Evolutionary conservation across 1,284 basidiomycete species (phyloP), one percentile per base, ranked within the genome.

Genomic region (Vanrija sp.): DNA sequence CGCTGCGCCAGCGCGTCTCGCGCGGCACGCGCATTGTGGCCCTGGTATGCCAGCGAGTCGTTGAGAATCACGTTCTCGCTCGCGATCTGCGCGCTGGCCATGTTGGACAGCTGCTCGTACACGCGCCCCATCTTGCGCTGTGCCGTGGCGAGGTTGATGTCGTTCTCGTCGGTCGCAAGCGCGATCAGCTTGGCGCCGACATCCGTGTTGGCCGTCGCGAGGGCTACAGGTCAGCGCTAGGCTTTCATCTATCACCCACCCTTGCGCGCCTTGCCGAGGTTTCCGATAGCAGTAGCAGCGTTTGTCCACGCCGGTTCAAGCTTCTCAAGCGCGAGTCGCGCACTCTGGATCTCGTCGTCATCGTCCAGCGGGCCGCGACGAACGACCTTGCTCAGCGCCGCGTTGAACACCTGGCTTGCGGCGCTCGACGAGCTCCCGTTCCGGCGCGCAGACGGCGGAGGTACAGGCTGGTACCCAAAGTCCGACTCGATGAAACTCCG

Each of bases 401-500:
- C 69, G n/a, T 72, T 63, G 39, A 77, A 63, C 6, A 71, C 69
- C 18, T 62, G 61, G 1, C 67, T 63, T 6, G 68, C 67, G 0
- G 69, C 67, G 83, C 54, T 89, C 74, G 59, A 82, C 80, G 72
- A 89, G 87, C 14, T 86, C 10, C 40, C 19, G 82, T 29, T 85
- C 82, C 62, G 49, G 7, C 63, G 55, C 9, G 68, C 63, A 2
- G 65, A 60, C 5, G 65, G 83, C 38, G 86, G 86, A 14, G 85
- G 83, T 9, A 88, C 86, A 14, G 73, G 73, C 15, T 62, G 62
- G 60, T 74, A 74, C 61, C 94, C 93, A 79, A 97, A 97, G 76
- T 97, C 93, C 64, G 86, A 91, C 77, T 97, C 93, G 60, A 97
- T 83, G 72, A 97, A 97, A 26, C 87, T 86, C 40, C 92, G 84